Base-by-base conservation (phyloP, 139 green algal genomes). In the Klebsormidium nitens region DNA sequence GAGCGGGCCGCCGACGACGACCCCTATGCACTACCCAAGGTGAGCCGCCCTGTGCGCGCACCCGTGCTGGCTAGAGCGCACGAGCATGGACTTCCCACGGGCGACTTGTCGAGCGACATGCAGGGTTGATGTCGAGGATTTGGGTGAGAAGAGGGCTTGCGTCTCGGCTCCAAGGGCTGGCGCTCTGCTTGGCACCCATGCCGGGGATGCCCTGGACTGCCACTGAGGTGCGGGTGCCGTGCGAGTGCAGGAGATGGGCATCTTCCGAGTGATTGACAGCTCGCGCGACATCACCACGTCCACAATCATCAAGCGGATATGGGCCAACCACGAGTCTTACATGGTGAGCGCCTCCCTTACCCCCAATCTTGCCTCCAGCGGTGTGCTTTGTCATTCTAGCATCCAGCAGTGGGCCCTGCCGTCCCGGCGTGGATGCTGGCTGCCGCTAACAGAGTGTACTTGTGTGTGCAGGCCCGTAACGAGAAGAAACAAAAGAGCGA, bases 271-370 rank as follows among this genome's bases (percentile, higher is more conserved):
- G 14, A 23, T 79, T 29, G 2, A 75, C n/a, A 76, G 65, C 47
- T n/a, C 47, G n/a, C 29, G 58, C 36, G 50, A 82, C 19, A 87
- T 90, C 46, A 95, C 89, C 2, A 93, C 90, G 0, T 80, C 83
- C 32, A 87, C 83, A 50, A 91, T 98, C 68, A 95, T 98, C 65
- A 74, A 86, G 44, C 86, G 94, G 65, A 97, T 99, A 42, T 81
- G 97, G 42, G 75, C 84, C 50, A 98, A 98, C 81, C 64, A 84
- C 40, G 80, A 78, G 31, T 96, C 90, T 62, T 91, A 96, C 78
- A 83, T 78, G 34, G 81, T 65, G n/a, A n/a, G 87, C 31, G 56
- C 29, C 14, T 64, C 31, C 46, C 23, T 64, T 64, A 14, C 31
- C 14, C 56, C 31, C 56, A 64, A 64, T n/a, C n/a, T n/a, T n/a